Base-by-base conservation (phyloP, 108 stramenopile genomes). In the Skeletonema menzelii region DNA sequence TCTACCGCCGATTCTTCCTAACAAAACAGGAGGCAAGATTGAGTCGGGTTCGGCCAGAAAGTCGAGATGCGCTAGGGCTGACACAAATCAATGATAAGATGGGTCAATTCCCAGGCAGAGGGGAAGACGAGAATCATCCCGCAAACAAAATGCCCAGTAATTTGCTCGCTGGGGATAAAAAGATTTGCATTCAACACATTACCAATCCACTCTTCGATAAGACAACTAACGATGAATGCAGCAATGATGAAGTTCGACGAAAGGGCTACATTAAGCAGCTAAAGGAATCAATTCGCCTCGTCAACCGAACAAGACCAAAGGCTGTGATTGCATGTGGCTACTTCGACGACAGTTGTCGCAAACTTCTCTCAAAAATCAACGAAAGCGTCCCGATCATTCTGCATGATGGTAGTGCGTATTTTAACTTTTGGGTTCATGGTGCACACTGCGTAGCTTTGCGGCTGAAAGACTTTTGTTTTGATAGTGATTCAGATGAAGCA, bases 41-140 rank as follows among this genome's bases (percentile, higher is more conserved):
- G 49, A 78, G 81, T 62, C 82, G 87, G 73, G 82, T 91, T 5
- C 69, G 92, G 53, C 70, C 79, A 10, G 65, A 63, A 10, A 80
- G 89, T 2, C 67, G 85, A n/a, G 92, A 93, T 63, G 83, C 86
- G 64, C 81, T 92, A 22, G 92, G 91, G 4, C 69, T 93, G 63
- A 93, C 95, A 6, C 91, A 87, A 59, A 89, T 91, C 75, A 91
- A 86, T 69, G 92, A 93, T 32, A 85, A 91, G 31, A 88, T 91
- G 70, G 87, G 87, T 59, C 87, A 91, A 67, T 84, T 85, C 46
- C 87, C 82, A 11, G 73, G 78, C 31, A 59, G 57, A 13, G 79
- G 75, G 13, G 67, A 67, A 15, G 77, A 83, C 30, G 67, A 79
- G 11, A 67, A 82, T 12, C 77, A 85, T 55, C 71, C 77, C 4